Percentiles rank a stretch among this genome's conserved stretches.
phyloP scores from a whole-genome alignment of 2,329 filamentous ascomycete genomes.

The Apiospora saccharicola region DNA sequence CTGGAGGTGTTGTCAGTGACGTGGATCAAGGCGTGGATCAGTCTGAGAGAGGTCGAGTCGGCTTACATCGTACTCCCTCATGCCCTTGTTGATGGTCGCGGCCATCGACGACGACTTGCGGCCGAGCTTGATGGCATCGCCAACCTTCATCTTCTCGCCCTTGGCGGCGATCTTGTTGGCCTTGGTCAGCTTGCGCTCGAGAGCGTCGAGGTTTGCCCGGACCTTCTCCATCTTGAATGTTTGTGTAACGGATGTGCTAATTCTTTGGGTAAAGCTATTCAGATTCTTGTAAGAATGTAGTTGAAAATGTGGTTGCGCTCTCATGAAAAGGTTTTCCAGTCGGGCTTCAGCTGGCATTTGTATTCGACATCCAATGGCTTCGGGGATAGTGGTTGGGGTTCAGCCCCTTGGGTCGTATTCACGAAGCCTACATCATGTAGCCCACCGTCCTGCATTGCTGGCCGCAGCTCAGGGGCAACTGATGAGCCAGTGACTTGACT shows the following conservation, averaged over 20 bases:
- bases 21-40: no score
- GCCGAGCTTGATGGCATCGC: slow-evolving; percentile 20
- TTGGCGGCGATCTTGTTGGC: slow-evolving; percentile 23
- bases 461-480: background rate
- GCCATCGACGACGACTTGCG: slow-evolving; percentile 1
- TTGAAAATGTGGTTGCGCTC: background rate
- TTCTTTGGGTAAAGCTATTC: no score
- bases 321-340: background rate
- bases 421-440: background rate
- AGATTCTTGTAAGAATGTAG: background rate
- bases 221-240: slow-evolving; percentile 1
- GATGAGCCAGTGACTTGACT: background rate
- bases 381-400: no score
- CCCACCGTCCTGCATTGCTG: background rate
- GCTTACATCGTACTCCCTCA: slow-evolving; percentile 11
- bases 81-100: slow-evolving; percentile 5
- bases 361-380: background rate
- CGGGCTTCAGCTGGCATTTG: background rate
- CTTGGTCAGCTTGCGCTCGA: slow-evolving; percentile 19
- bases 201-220: background rate
- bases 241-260: background rate
- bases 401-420: background rate
- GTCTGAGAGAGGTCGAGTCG: background rate
- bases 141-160: slow-evolving; percentile 14
- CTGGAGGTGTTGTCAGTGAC: background rate